Conservation (phyloP, 495 filamentous ascomycete genomes). For the Bathelium albidoporum region DNA sequence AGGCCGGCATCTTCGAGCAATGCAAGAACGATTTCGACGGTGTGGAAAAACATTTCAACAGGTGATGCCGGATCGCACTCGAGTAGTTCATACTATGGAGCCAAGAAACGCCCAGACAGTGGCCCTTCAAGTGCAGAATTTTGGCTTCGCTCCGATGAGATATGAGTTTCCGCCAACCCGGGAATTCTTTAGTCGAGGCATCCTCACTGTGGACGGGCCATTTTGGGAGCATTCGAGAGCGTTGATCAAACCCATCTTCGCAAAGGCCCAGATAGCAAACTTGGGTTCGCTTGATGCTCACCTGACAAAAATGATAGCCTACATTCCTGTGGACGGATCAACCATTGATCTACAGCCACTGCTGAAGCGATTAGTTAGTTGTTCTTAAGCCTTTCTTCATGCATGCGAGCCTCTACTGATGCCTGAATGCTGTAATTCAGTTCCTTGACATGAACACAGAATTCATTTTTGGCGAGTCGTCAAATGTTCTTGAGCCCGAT, state of each 20-base stretch:
- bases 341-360: conserved; percentile 54
- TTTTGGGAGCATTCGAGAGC: conserved; percentile 49
- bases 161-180: neutral
- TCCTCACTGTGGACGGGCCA: conserved; percentile 59
- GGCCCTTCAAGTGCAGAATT: neutral
- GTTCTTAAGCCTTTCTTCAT: neutral
- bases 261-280: conserved; percentile 48
- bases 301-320: conserved; percentile 38
- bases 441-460: conserved; percentile 58
- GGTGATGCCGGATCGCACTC: conserved; percentile 9
- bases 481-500: conserved; percentile 28
- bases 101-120: conserved; percentile 38
- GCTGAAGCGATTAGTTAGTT: conserved; percentile 49
- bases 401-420: neutral
- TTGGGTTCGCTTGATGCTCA: conserved; percentile 51
- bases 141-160: neutral
- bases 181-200: conserved; percentile 31
- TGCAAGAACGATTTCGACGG: conserved; percentile 17
- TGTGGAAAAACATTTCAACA: conserved; percentile 18
- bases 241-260: conserved; percentile 44
- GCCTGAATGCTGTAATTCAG: neutral
- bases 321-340: conserved; percentile 39
- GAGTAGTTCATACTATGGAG: conserved; percentile 42
- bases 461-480: conserved; percentile 58
- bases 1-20: conserved; percentile 12